Evolutionary conservation across 306 rosid species (phyloP), one percentile per base, ranked within the genome.

Genomic region (Prunus armeniaca): DNA sequence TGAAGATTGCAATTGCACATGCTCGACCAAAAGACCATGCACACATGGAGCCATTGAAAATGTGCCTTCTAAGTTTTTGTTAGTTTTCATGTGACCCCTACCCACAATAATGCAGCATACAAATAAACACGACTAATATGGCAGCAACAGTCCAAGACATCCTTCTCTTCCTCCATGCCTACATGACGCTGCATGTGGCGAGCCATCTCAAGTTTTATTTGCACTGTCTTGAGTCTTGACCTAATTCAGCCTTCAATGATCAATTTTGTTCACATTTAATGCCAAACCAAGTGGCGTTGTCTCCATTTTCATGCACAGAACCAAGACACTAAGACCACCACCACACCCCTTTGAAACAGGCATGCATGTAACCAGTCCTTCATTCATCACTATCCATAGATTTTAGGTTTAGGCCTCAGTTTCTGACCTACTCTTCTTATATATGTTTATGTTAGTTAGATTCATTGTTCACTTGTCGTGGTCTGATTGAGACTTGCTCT

Each of bases 121-220:
- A 34, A 20, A 30, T 51, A 12, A 2, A 27, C 30, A 19, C 22
- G 41, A 9, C 56, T 64, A 62, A 63, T 51, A 3, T 55, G 69
- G 78, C 84, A 82, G 43, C 69, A 80, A 46, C 38, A 76, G 82
- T 80, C 80, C 76, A 80, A 71, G 67, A 63, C 86, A 74, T 41
- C 45, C 27, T 41, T 30, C 73, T 57, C 69, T 34, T 68, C 61
- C 58, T 17, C 58, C 74, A 22, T 63, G 67, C 41, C n/a, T 64
- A 81, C 73, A 80, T 81, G 73, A 80, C 80, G 57, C 71, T 18
- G 57, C 57, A 52, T 72, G 41, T 14, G 81, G 83, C 5, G 67
- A 81, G 63, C 64, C 32, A 38, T 38, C 43, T 6, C 43, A 38
- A 38, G 43, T 38, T 38, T 38, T 75, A 22, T 63, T 63, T n/a